Conservation (phyloP, 1,284 basidiomycete species). For the Leccinum pseudoinsigne region DNA sequence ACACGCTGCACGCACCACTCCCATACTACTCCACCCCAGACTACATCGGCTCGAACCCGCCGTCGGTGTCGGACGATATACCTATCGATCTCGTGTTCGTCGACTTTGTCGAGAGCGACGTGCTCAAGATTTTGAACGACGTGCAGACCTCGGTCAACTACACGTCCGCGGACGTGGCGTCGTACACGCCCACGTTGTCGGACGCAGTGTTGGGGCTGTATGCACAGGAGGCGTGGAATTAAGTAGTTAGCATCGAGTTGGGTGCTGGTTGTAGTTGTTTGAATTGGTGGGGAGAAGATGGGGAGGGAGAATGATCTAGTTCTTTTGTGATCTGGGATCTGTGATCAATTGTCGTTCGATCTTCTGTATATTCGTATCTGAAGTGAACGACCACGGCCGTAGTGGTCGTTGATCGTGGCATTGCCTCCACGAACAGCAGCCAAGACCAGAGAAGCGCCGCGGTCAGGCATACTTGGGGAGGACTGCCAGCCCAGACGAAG, state of each 20-base stretch:
- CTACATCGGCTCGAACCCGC: slow-evolving; percentile 59
- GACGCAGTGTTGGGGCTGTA: slow-evolving; percentile 58
- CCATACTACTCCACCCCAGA: slow-evolving; percentile 53
- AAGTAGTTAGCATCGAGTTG: neutral
- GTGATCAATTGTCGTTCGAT: neutral
- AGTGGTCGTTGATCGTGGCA: neutral
- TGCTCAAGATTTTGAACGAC: slow-evolving; percentile 55
- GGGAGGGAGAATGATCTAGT: neutral
- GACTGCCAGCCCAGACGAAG: no score
- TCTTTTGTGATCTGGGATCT: neutral
- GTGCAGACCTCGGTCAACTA: slow-evolving; percentile 53
- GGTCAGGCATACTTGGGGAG: no score
- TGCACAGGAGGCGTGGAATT: slow-evolving; percentile 63
- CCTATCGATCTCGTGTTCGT: slow-evolving; percentile 71
- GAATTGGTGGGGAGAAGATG: neutral
- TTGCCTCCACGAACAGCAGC: neutral
- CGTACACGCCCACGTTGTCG: slow-evolving; percentile 52
- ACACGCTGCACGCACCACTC: slow-evolving; percentile 57
- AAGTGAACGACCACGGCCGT: neutral
- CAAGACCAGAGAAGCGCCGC: no score
- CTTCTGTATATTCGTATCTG: neutral
- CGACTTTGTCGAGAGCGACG: slow-evolving; percentile 57
- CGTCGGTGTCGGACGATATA: slow-evolving; percentile 48
- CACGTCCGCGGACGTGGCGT: slow-evolving; percentile 47
- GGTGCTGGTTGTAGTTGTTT: neutral